A percentile compares a stretch with the other conserved stretches of the same genome.
Conservation (phyloP, 345 rosid genomes). For the Gossypium turneri region DNA sequence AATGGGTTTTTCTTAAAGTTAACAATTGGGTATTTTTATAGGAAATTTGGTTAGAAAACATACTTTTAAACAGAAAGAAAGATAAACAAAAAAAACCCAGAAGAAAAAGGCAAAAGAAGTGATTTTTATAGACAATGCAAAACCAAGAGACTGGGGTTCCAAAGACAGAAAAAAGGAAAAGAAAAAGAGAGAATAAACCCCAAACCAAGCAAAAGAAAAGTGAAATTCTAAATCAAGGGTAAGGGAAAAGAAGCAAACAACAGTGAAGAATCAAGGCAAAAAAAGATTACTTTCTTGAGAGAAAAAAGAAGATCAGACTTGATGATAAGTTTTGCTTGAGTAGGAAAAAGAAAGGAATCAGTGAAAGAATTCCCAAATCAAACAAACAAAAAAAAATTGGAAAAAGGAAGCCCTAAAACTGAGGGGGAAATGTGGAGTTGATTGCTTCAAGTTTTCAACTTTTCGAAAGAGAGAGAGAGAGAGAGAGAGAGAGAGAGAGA, state of each 20-base stretch:
- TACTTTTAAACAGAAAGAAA: conserved; percentile 12
- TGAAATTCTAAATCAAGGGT: conserved; percentile 8
- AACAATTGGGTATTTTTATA: conserved; percentile 22
- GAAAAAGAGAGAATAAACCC: conserved; percentile 2
- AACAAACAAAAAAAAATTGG: background rate
- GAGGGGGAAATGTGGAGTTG: background rate
- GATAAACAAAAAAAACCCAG: background rate
- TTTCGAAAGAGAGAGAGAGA: conserved; percentile 17
- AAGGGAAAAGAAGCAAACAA: background rate
- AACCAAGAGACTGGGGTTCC: background rate
- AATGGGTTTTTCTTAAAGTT: conserved; percentile 25
- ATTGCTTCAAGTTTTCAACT: conserved; percentile 14
- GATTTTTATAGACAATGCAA: background rate
- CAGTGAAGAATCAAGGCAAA: background rate
- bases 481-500: conserved; percentile 17
- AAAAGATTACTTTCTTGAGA: background rate
- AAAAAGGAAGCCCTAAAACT: background rate
- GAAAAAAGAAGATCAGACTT: conserved; percentile 17
- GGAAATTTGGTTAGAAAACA: conserved; percentile 27
- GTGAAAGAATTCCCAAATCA: background rate
- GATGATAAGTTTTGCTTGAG: conserved; percentile 25
- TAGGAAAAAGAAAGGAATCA: conserved; percentile 21
- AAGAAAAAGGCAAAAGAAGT: conserved; percentile 5
- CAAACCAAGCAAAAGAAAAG: background rate
- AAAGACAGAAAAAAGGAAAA: background rate